These are phyloP conservation scores for Aspergillus amoenus DNA, from an alignment of 2,329 filamentous ascomycete species.

Conservation along the genomic window DNA sequence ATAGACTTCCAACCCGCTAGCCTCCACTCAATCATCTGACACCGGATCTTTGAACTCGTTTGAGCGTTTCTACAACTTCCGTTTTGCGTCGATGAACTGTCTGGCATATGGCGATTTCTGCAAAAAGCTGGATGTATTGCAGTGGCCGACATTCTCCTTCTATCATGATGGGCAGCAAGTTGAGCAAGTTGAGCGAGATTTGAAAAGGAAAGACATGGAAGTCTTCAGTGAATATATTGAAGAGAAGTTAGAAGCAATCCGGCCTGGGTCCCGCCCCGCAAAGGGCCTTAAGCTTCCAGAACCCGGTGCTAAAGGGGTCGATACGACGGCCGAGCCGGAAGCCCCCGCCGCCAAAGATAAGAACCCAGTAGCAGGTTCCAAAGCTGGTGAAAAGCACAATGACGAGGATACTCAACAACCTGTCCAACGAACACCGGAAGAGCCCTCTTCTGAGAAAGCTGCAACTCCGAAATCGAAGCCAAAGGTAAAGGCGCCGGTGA, in stretches of 20 bases:
- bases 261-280: conserved; percentile 75
- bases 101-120: conserved; percentile 80
- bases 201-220: conserved; percentile 60
- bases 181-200: conserved; percentile 60
- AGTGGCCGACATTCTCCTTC: conserved; percentile 75
- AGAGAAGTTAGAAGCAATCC: conserved; percentile 70
- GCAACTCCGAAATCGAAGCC: conserved; percentile 48
- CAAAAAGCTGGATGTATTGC: conserved; percentile 61
- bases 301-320: conserved; percentile 60
- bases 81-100: conserved; percentile 85
- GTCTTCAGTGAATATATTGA: conserved; percentile 71
- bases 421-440: conserved; percentile 17
- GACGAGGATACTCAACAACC: conserved; percentile 20
- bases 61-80: conserved; percentile 80
- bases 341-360: conserved; percentile 45
- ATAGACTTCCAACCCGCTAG: conserved; percentile 73
- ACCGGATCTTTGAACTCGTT: conserved; percentile 64
- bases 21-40: conserved; percentile 51
- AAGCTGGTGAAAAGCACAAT: conserved; percentile 44
- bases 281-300: conserved; percentile 68
- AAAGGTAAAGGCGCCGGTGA: conserved; percentile 60
- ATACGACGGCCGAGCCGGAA: conserved; percentile 40
- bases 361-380: conserved; percentile 36
- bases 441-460: conserved; percentile 32
- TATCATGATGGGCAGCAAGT: conserved; percentile 74